Percentiles rank a stretch among this genome's conserved stretches.
These are phyloP conservation scores for Xylaria sp. DNA, from an alignment of 495 filamentous ascomycete genomes.

Conservation along the genomic window DNA sequence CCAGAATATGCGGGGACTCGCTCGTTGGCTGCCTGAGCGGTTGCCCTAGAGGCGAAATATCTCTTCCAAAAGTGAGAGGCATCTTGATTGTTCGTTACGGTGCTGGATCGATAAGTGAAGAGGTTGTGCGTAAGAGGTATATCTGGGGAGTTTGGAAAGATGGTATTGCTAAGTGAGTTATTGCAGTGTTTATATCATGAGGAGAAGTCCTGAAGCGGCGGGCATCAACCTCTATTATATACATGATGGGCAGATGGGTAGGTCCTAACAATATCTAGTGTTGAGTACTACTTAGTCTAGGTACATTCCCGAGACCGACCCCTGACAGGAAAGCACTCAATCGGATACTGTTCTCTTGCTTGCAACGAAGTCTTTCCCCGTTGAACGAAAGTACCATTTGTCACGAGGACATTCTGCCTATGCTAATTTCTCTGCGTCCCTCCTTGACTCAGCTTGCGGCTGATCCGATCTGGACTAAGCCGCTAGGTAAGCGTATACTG, in stretches of 20 bases:
- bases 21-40: conserved; percentile 35
- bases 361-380: not conserved
- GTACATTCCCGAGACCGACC: conserved; percentile 8
- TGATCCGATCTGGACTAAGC: conserved; percentile 17
- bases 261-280: not conserved
- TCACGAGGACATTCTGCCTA: conserved; percentile 1
- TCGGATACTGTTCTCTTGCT: not conserved
- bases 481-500: conserved; percentile 21
- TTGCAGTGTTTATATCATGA: conserved; percentile 3
- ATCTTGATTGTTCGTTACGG: conserved; percentile 30
- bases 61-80: conserved; percentile 42
- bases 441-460: conserved; percentile 23
- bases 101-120: not conserved
- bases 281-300: conserved; percentile 22
- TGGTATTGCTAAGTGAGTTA: not conserved
- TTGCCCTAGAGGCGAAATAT: conserved; percentile 39
- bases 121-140: not conserved
- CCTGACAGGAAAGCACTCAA: conserved; percentile 2
- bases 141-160: not conserved
- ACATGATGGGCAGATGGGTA: not conserved
- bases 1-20: conserved; percentile 45
- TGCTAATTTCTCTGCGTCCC: not conserved
- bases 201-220: not conserved
- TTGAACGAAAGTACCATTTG: conserved; percentile 17
- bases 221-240: conserved; percentile 4